Evolutionary conservation across 164 flowering plant genomes (phyloP).

Genomic region (Taxillus chinensis): DNA sequence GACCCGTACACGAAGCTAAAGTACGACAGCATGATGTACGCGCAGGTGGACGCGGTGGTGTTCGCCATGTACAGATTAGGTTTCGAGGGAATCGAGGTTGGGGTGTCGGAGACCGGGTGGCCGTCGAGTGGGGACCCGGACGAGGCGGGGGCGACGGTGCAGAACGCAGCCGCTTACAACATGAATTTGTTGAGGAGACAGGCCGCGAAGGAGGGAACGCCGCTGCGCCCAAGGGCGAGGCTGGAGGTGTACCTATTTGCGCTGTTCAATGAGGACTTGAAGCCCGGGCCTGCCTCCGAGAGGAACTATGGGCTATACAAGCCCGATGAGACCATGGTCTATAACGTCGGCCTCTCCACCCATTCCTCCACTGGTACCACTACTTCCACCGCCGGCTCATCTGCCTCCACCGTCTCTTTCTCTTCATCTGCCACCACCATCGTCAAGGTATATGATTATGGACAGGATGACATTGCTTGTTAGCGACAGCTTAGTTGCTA

Average conservation of each 20-base stretch:
- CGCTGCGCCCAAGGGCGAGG: conserved; percentile 58
- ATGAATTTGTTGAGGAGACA: conserved; percentile 70
- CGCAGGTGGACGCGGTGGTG: conserved; percentile 77
- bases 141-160: conserved; percentile 65
- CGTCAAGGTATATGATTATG: no score
- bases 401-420: conserved; percentile 5
- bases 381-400: conserved; percentile 11
- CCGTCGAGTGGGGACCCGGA: conserved; percentile 78
- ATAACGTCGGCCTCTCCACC: conserved; percentile 63
- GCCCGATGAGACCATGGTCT: conserved; percentile 85
- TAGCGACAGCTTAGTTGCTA: no score
- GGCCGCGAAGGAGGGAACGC: conserved; percentile 62
- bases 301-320: conserved; percentile 81
- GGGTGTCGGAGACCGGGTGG: conserved; percentile 94
- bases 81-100: conserved; percentile 51
- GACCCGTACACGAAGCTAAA: conserved; percentile 65
- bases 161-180: conserved; percentile 64
- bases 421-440: conserved; percentile 27
- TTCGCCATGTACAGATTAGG: conserved; percentile 68
- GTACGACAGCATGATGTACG: conserved; percentile 91
- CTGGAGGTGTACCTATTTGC: conserved; percentile 79
- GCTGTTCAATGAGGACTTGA: conserved; percentile 77
- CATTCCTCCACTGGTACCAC: conserved; percentile 19
- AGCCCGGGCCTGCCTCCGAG: conserved; percentile 89
- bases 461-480: no score